Conservation (phyloP, 139 green algal species). For the Parachlorella kessleri region DNA sequence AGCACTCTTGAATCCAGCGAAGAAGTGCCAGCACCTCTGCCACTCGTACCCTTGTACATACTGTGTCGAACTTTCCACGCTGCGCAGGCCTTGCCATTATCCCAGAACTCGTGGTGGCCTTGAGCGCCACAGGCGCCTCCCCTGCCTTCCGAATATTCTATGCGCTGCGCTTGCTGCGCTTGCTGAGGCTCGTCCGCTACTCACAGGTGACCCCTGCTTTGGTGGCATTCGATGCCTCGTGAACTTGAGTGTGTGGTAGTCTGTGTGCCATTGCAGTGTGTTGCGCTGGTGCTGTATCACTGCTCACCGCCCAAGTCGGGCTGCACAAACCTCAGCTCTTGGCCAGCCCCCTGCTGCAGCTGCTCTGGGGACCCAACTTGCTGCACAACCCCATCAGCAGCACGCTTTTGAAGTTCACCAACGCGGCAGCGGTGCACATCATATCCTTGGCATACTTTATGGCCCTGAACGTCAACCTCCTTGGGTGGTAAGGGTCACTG, state of each 20-base stretch:
- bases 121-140: not conserved
- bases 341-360: not conserved
- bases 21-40: too few relatives aligned
- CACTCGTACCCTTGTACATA: too few relatives aligned
- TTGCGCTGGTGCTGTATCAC: too few relatives aligned
- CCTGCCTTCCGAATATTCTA: not conserved
- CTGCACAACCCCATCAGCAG: not conserved
- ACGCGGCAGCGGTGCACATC: slow-evolving; percentile 2
- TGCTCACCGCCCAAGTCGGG: too few relatives aligned
- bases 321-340: too few relatives aligned
- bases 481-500: slow-evolving; percentile 7
- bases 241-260: not conserved
- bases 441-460: slow-evolving; percentile 1
- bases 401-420: not conserved
- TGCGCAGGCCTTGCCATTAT: not conserved
- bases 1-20: too few relatives aligned
- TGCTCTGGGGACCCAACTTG: not conserved
- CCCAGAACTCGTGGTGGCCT: not conserved
- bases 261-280: too few relatives aligned
- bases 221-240: too few relatives aligned
- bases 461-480: slow-evolving; percentile 16
- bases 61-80: too few relatives aligned
- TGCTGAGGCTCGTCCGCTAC: slow-evolving; percentile 11
- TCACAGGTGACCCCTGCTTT: too few relatives aligned
- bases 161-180: slow-evolving; percentile 32